Evolutionary conservation across 495 filamentous ascomycete genomes (phyloP), one percentile per base, ranked within the genome.

Genomic region (Penicillium nucicola): DNA sequence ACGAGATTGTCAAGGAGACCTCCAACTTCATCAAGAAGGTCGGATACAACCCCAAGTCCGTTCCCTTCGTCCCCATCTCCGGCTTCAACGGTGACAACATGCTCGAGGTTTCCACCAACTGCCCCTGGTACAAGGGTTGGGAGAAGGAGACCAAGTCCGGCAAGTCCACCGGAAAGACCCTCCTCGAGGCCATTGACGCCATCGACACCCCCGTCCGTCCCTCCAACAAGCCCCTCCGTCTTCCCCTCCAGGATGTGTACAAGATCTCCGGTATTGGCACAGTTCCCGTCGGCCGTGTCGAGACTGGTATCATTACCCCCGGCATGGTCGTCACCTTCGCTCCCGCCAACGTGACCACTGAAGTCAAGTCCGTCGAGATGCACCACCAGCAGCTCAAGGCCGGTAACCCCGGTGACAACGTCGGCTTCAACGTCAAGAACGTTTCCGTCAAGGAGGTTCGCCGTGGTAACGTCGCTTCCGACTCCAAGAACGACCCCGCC

Each of bases 11-110:
- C 84, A 97, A 97, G 88, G 95, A 98, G 84, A 96, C 92, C 61
- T 92, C 92, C 82, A 89, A 86, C 85, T 98, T 98, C 84, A 98
- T 98, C 88, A 98, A 97, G 92, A 98, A 98, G 90, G 93, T 98
- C 76, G 93, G 93, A 77, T 98, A 90, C 89, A 97, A 97, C 87
- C 93, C 93, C 78, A 97, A 96, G 88, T 70, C 75, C 61, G 91
- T 97, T 75, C 85, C 93, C 56, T 98, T 98, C 83, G 93, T 98
- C 71, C 93, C 93, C 65, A 97, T 98, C 88, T 97, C 93, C 65
- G 93, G 93, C 70, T 98, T 98, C 89, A 88, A 98, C 85, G 93
- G 93, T 62, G 93, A 98, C 85, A 98, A 98, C 88, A 98, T 98
- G 93, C 88, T 98, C 60, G 89, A 92, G 60, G 44, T 66, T 65